Evolutionary conservation across 2,329 filamentous ascomycete species (phyloP), one percentile per base, ranked within the genome.

Genomic region (Metarhizium album): DNA sequence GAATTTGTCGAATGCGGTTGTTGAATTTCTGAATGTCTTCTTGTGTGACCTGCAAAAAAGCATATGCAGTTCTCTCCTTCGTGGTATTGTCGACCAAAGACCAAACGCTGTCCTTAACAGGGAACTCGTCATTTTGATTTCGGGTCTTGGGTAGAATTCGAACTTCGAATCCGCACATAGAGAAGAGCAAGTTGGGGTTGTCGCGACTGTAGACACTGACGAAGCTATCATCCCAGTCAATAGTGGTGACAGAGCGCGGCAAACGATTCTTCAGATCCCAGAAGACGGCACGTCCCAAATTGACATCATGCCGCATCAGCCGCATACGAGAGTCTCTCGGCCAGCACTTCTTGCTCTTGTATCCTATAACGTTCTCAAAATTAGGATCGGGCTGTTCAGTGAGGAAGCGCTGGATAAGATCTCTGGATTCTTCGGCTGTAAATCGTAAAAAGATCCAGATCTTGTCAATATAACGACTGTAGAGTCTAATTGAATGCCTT

Each of bases 291-390:
- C 94, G 85, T 42, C 94, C 93, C 42, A 98, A 82, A 60, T 98
- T 97, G 58, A 98, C 94, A 70, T 98, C 93, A 68, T 98, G 93
- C 55, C 93, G 84, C 93, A 98, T 98, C 60, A 98, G 71, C 45
- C 94, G 85, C 94, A 98, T 98, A 47, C 93, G 83, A 23, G 90
- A 96, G 66, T 98, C 93, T 60, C 93, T 83, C 42, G 93, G 94
- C 93, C 93, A 98, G 70, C 94, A 98, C 67, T 97, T 98, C 76
- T 98, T 98, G 71, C 95, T 98, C 74, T 88, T 90, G 70, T 97
- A 98, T 0, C 93, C 93, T 60, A 98, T 97, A 42, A 98, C 93
- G 57, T 98, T 98, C 66, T 98, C 93, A 58, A 98, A 98, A 64
- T 98, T 98, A 2, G 93, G 93, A 67, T 98, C 94, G 0, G 93